Conservation (phyloP, 768 basidiomycete genomes). For the Tricholoma hemisulphureum region DNA sequence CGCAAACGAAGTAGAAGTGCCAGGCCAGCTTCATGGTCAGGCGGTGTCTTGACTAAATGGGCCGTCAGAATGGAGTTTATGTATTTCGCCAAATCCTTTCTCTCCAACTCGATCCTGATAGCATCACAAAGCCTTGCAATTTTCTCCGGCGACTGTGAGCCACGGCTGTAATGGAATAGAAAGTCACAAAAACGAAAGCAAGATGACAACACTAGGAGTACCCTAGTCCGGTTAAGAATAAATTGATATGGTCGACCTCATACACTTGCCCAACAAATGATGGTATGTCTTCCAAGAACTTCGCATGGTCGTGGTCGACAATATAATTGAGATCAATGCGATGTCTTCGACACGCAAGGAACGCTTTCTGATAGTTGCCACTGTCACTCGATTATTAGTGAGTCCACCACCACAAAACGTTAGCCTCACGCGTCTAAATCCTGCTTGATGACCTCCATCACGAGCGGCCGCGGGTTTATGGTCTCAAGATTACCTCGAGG, state of each 20-base stretch:
- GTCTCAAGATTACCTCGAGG: slow-evolving; percentile 96
- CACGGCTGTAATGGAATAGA: slow-evolving; percentile 45
- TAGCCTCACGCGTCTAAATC: slow-evolving; percentile 67
- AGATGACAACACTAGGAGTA: slow-evolving; percentile 33
- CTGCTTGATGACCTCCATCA: slow-evolving; percentile 77
- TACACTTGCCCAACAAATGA: slow-evolving; percentile 81
- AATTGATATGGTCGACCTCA: slow-evolving; percentile 89
- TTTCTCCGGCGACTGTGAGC: slow-evolving; percentile 53
- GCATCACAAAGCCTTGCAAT: slow-evolving; percentile 75
- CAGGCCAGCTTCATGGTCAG: slow-evolving; percentile 87
- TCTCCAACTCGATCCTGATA: slow-evolving; percentile 70
- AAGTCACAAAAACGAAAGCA: slow-evolving; percentile 4
- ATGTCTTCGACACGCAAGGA: slow-evolving; percentile 88
- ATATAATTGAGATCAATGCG: slow-evolving; percentile 87
- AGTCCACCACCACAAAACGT: neutral
- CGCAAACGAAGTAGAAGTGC: slow-evolving; percentile 71
- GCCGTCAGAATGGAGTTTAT: slow-evolving; percentile 91
- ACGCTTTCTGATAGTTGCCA: slow-evolving; percentile 79
- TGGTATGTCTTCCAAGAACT: slow-evolving; percentile 61
- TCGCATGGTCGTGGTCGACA: slow-evolving; percentile 73
- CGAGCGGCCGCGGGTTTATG: slow-evolving; percentile 87
- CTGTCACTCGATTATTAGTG: slow-evolving; percentile 36
- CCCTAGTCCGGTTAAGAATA: slow-evolving; percentile 88
- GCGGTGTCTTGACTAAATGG: slow-evolving; percentile 87
- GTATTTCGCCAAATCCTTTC: slow-evolving; percentile 70